Evolutionary conservation across 139 green algal species (phyloP).

Genomic region (Tetradesmus lagerheimii): DNA sequence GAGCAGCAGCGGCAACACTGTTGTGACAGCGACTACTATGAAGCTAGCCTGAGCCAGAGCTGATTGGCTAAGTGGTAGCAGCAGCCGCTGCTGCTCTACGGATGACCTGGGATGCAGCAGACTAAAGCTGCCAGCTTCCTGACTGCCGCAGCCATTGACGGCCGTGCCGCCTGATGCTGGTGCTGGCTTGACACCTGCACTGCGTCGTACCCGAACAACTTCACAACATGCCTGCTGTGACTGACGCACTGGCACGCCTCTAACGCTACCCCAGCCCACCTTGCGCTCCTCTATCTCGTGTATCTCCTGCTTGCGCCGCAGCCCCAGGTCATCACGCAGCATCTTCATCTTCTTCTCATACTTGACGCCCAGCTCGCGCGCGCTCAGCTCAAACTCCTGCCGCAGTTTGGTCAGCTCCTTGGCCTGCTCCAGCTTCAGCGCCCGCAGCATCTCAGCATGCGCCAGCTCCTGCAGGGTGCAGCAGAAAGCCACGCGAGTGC

Average conservation of each 20-base stretch:
- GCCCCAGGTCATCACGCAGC: slow-evolving; percentile 85
- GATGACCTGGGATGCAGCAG: too few species aligned
- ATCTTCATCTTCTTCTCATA: slow-evolving; percentile 88
- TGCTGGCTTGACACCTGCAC: too few species aligned
- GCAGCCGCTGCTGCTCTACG: too few species aligned
- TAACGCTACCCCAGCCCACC: slow-evolving; percentile 33
- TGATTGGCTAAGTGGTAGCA: too few species aligned
- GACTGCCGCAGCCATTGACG: too few species aligned
- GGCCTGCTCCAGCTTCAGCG: slow-evolving; percentile 87
- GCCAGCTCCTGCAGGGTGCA: slow-evolving; percentile 79
- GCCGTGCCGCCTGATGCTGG: too few species aligned
- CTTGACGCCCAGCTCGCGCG: slow-evolving; percentile 74
- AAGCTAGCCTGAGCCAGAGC: not conserved
- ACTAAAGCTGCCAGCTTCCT: too few species aligned
- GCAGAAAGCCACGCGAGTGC: not conserved
- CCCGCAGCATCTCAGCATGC: slow-evolving; percentile 80
- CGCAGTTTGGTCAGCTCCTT: slow-evolving; percentile 93
- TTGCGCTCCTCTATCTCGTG: slow-evolving; percentile 80
- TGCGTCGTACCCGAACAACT: not conserved
- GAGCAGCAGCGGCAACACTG: not conserved
- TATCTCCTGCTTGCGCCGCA: slow-evolving; percentile 82
- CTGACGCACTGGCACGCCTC: too few species aligned
- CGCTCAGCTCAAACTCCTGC: slow-evolving; percentile 89
- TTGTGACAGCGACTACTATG: not conserved
- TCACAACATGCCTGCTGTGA: not conserved